Base-by-base conservation (phyloP, 371 early-diverging fungal genomes). In the Cokeromyces recurvatus region DNA sequence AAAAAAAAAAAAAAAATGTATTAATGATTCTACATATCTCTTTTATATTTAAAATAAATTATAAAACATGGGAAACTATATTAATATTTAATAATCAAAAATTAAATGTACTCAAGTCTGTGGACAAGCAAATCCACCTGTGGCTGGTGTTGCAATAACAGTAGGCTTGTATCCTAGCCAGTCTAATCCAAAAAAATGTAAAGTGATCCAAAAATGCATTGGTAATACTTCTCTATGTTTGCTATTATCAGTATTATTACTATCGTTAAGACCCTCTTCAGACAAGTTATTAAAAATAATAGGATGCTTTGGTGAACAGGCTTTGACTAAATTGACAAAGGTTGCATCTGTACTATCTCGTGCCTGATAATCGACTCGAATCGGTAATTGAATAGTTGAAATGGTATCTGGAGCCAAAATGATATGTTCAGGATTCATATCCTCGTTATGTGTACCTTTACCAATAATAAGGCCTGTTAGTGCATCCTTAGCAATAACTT, bases 111-210 rank as follows among this genome's bases (percentile, higher is more conserved):
- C n/a, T n/a, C n/a, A n/a, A n/a, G n/a, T n/a, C n/a, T n/a, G n/a
- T n/a, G 74, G 74, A 31, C 74, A 74, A 16, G 58, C 61, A 51
- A 70, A 68, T 10, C 74, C 74, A 14, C 68, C 70, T 3, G 67
- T 64, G 1, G 68, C 68, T 22, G 74, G 70, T 3, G 65, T 57
- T 2, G 64, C 64, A 35, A 67, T 64, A 16, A 74, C 55, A 10
- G 68, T 70, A 4, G 74, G 74, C 25, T 56, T 59, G 27, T 70
- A 74, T 3, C 66, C 64, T 39, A 68, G 46, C 53, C 56, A 61
- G 42, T 69, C 68, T 9, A 69, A 47, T 5, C 63, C 65, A 47
- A 54, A 67, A 20, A 69, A 56, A 39, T 63, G 64, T 8, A 74
- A 36, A 16, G 66, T 74, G 38, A 74, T 64, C 62, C 70, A 67